A percentile compares a stretch with the other conserved stretches of the same genome.
Conservation (phyloP, 352 stramenopile species). For the Phytophthora meadii region DNA sequence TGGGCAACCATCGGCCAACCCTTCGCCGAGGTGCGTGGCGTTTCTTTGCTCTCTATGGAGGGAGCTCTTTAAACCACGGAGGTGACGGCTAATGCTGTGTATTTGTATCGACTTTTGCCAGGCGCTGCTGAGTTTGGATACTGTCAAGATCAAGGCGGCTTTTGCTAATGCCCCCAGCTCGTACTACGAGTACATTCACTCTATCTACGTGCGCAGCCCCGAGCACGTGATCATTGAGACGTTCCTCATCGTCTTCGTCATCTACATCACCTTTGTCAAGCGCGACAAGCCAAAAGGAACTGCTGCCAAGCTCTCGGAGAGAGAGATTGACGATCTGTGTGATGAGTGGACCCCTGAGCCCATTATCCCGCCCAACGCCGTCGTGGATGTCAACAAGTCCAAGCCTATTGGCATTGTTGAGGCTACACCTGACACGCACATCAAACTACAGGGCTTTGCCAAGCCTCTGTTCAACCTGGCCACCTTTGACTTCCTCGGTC, state of each 20-base stretch:
- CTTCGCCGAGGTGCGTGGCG: conserved; percentile 62
- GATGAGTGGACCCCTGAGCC: conserved; percentile 91
- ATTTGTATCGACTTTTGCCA: conserved; percentile 12
- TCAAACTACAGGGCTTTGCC: conserved; percentile 78
- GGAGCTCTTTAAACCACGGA: neutral
- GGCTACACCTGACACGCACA: conserved; percentile 76
- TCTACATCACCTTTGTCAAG: conserved; percentile 94
- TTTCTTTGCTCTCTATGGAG: neutral
- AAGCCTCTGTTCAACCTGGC: conserved; percentile 94
- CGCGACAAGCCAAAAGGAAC: conserved; percentile 71
- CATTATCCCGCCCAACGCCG: conserved; percentile 68
- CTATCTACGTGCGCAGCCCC: conserved; percentile 86
- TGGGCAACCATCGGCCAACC: conserved; percentile 80
- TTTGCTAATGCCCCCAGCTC: conserved; percentile 68
- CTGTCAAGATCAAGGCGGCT: conserved; percentile 63
- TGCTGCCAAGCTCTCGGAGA: conserved; percentile 73
- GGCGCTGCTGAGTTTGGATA: conserved; percentile 71
- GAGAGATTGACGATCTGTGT: conserved; percentile 92
- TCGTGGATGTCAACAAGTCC: conserved; percentile 41
- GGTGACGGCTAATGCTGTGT: conserved; percentile 8
- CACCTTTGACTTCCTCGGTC: conserved; percentile 97
- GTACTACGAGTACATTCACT: conserved; percentile 86
- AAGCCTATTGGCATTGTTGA: conserved; percentile 82
- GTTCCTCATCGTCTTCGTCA: conserved; percentile 95
- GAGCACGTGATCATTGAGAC: conserved; percentile 98